Percentiles rank a stretch among this genome's conserved stretches.
These are phyloP conservation scores for Rhizophagus clarus DNA, from an alignment of 192 early-diverging fungal species.

Conservation along the genomic window DNA sequence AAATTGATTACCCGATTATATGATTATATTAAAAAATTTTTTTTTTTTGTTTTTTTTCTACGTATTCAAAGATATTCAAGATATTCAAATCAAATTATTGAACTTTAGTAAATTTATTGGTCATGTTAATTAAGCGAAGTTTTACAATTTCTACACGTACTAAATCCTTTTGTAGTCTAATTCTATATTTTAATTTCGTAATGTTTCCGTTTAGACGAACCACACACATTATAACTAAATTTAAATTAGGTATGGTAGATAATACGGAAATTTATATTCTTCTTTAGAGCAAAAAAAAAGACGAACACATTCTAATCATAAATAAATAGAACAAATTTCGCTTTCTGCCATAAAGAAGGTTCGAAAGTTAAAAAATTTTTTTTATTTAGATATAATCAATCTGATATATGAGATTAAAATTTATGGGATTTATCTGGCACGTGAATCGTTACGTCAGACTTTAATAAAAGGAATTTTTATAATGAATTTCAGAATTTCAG, in stretches of 20 bases:
- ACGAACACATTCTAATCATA: not conserved
- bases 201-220: constrained; percentile 33
- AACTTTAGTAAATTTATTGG: too few relatives aligned
- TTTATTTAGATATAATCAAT: not conserved
- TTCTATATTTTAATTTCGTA: not conserved
- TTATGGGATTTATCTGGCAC: constrained; percentile 16
- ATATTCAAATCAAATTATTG: too few relatives aligned
- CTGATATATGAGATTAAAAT: not conserved
- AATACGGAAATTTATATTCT: constrained; percentile 29
- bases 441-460: not conserved
- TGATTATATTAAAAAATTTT: too few relatives aligned
- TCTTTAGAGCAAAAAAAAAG: constrained; percentile 11
- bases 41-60: too few relatives aligned
- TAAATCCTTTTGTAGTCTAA: too few relatives aligned
- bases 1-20: too few relatives aligned
- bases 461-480: not conserved
- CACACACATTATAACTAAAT: not conserved
- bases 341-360: constrained; percentile 19
- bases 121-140: too few relatives aligned
- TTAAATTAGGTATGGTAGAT: constrained; percentile 17
- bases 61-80: too few relatives aligned
- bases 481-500: not conserved
- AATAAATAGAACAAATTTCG: not conserved
- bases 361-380: constrained; percentile 24
- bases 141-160: too few relatives aligned